Evolutionary conservation across 305 asterid genomes (phyloP).

Genomic region (Caryopteris hybrid): DNA sequence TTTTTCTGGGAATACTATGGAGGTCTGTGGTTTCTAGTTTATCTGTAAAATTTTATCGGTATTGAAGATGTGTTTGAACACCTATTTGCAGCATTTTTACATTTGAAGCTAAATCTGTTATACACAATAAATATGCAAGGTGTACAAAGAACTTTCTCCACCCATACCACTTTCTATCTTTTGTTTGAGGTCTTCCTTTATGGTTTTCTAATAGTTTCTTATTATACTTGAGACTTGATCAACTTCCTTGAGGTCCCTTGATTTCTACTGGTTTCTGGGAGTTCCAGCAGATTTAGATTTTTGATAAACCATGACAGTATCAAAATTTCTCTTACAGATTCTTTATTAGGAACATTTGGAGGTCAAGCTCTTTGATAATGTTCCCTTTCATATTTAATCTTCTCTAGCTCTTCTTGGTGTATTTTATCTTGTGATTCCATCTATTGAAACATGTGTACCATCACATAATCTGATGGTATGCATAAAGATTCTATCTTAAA

Average conservation of each 20-base stretch:
- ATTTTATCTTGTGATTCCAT: conserved; percentile 4
- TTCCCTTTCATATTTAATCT: neutral
- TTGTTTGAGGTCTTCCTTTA: conserved; percentile 4
- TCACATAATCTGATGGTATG: conserved; percentile 7
- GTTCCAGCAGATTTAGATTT: conserved; percentile 10
- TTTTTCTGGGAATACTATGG: conserved; percentile 32
- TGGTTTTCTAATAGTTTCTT: neutral
- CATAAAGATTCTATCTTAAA: neutral
- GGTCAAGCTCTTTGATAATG: conserved; percentile 1
- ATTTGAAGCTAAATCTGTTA: neutral
- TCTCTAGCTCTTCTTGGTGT: neutral
- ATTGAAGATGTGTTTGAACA: conserved; percentile 12
- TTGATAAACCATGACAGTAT: neutral
- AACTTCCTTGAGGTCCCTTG: conserved; percentile 1
- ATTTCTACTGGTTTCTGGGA: neutral
- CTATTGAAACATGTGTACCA: neutral
- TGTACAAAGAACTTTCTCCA: neutral
- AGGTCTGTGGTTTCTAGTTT: conserved; percentile 26
- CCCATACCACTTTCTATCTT: neutral
- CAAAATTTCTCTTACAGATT: neutral
- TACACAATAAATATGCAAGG: neutral
- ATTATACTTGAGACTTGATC: neutral
- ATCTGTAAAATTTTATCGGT: conserved; percentile 14
- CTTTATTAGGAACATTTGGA: neutral
- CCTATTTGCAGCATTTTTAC: conserved; percentile 17